These are phyloP conservation scores for Saccharomycopsis sp. DNA, from an alignment of 805 yeast genomes.

Conservation along the genomic window DNA sequence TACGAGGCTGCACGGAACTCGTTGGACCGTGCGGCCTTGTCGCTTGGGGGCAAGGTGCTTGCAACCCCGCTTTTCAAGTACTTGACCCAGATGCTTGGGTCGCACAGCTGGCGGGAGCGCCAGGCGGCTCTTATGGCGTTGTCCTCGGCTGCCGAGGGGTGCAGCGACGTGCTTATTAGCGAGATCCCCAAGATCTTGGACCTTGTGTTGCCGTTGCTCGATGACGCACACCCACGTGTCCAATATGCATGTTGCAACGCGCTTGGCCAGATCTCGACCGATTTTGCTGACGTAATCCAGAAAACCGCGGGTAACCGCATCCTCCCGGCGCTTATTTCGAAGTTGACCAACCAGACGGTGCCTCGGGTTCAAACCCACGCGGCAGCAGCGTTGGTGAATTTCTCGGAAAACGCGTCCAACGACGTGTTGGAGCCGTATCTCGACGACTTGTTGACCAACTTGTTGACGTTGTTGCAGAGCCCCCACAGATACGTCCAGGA, in stretches of 20 bases:
- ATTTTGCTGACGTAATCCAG: slow-evolving; percentile 87
- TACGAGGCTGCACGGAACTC: slow-evolving; percentile 92
- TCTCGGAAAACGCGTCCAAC: slow-evolving; percentile 84
- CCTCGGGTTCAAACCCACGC: slow-evolving; percentile 97
- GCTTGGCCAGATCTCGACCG: slow-evolving; percentile 93
- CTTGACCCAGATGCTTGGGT: slow-evolving; percentile 74
- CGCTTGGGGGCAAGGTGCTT: slow-evolving; percentile 73
- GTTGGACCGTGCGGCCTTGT: slow-evolving; percentile 83
- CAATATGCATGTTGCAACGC: slow-evolving; percentile 98
- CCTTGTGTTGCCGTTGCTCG: slow-evolving; percentile 76
- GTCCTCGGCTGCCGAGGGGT: slow-evolving; percentile 96
- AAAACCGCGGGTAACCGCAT: slow-evolving; percentile 70
- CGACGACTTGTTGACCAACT: slow-evolving; percentile 68
- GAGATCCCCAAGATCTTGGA: slow-evolving; percentile 80
- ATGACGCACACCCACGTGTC: slow-evolving; percentile 87
- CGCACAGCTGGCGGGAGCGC: slow-evolving; percentile 85
- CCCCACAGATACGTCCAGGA: slow-evolving; percentile 94
- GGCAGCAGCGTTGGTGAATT: slow-evolving; percentile 96
- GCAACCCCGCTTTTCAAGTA: slow-evolving; percentile 84
- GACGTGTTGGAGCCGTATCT: slow-evolving; percentile 88
- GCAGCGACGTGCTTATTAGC: slow-evolving; percentile 76
- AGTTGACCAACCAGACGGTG: slow-evolving; percentile 62
- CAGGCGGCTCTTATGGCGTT: slow-evolving; percentile 97
- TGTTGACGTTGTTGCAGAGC: slow-evolving; percentile 70
- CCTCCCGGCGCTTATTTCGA: slow-evolving; percentile 82